Percentiles rank a stretch among this genome's conserved stretches.
Evolutionary conservation across 2,329 filamentous ascomycete species (phyloP).

Genomic region (Alternaria brassicicola): DNA sequence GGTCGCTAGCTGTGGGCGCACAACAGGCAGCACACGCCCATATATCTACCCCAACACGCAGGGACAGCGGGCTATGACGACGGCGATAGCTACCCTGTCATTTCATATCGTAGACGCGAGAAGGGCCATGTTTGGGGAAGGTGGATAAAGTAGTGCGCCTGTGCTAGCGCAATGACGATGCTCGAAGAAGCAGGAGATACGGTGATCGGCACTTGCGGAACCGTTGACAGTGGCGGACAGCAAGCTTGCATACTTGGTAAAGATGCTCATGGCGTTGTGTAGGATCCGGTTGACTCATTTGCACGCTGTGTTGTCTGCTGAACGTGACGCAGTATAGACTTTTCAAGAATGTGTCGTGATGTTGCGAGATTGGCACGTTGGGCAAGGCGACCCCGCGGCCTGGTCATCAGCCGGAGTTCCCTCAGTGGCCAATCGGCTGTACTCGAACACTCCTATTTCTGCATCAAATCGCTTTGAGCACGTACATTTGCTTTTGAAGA

Average conservation of each 20-base stretch:
- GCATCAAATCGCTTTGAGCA: neutral
- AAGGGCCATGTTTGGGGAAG: constrained; percentile 33
- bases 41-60: constrained; percentile 9
- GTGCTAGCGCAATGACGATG: constrained; percentile 11
- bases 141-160: constrained; percentile 28
- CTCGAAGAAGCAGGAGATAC: constrained; percentile 37
- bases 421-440: neutral
- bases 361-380: neutral
- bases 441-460: neutral
- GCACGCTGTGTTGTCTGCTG: neutral
- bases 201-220: constrained; percentile 25
- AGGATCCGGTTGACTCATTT: neutral
- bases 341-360: neutral
- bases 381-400: neutral
- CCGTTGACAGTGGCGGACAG: constrained; percentile 12
- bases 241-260: constrained; percentile 11
- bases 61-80: neutral
- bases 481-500: neutral
- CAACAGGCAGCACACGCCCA: neutral
- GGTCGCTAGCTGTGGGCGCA: constrained; percentile 1
- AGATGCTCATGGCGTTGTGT: neutral
- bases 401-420: neutral
- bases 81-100: constrained; percentile 5
- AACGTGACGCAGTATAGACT: neutral
- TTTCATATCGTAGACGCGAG: constrained; percentile 14